Evolutionary conservation across 768 basidiomycete species (phyloP), one percentile per base, ranked within the genome.

Genomic region (Collybia sordida): DNA sequence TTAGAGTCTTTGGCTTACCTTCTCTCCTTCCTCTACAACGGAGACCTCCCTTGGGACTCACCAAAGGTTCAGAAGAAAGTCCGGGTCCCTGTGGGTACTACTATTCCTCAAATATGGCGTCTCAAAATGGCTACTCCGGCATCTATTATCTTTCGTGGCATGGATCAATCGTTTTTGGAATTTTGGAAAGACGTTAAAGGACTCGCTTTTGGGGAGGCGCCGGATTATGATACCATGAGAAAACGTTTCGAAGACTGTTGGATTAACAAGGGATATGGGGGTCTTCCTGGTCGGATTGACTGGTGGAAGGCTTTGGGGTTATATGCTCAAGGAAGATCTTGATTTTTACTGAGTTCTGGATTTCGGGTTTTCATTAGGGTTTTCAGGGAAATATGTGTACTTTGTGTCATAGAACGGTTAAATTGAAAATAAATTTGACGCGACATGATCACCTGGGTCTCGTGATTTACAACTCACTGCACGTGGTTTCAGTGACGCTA

Each of bases 1-100:
- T 55, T 73, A 15, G 70, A 73, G 47, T 66, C 67, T 6, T 56
- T 72, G 17, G 70, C 64, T 2, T 71, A 67, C 48, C 59, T 71
- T 12, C 59, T 71, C 6, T 65, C 70, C 4, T 69, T 61, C 47
- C 57, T 72, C 35, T 53, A 54, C 27, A 64, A 67, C 37, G 66
- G 61, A 3, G 41, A 45, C 8, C 57, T 71, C 6, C 70, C 72
- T 14, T 72, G 72, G 72, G 18, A 11, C n/a, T 18, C 43, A 38
- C 24, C 24, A 40, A 45, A 24, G 25, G 12, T 31, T 18, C 15
- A 24, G 11, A 6, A n/a, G 15, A 3, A 42, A 24, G 12, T 37
- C 22, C 3, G 25, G 21, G 42, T 12, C 9, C 11, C 5, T 22
- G 22, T 22, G 11, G 31, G 6, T 25, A 12, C 19, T 22, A 40